phyloP scores from a whole-genome alignment of 768 basidiomycete genomes.

The Cystoderma amianthinum region DNA sequence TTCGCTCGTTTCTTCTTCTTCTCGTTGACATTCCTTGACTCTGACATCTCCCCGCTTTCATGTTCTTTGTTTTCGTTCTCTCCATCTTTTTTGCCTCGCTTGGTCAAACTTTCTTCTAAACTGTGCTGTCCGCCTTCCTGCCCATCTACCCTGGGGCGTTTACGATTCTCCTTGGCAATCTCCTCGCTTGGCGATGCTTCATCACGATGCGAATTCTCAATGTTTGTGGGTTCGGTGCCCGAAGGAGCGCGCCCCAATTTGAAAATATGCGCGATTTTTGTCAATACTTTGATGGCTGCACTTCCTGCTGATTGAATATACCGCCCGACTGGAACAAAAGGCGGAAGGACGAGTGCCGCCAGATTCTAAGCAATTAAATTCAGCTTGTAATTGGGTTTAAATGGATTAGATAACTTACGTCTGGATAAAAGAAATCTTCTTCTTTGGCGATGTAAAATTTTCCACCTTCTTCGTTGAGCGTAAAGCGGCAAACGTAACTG shows the following conservation, averaged over 20 bases:
- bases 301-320: slow-evolving; percentile 9
- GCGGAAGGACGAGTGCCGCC: slow-evolving; percentile 13
- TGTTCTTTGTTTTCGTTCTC: no score
- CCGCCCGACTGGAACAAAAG: slow-evolving; percentile 11
- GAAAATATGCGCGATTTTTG: slow-evolving; percentile 19
- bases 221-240: slow-evolving; percentile 4
- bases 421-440: slow-evolving; percentile 31
- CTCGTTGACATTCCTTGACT: no score
- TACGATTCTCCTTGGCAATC: neutral
- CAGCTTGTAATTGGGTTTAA: no score
- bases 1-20: no score
- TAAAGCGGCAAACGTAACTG: slow-evolving; percentile 22
- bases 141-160: neutral
- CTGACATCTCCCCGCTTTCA: no score
- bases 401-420: slow-evolving; percentile 16
- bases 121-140: neutral
- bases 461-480: slow-evolving; percentile 31
- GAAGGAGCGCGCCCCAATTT: slow-evolving; percentile 16
- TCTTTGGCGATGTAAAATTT: slow-evolving; percentile 37
- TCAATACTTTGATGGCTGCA: slow-evolving; percentile 11
- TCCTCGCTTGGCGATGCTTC: neutral
- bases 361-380: slow-evolving; percentile 14
- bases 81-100: no score
- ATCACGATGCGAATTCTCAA: neutral
- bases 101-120: no score